A percentile compares a stretch with the other conserved stretches of the same genome.
Evolutionary conservation across 768 basidiomycete genomes (phyloP).

Genomic region (Trametes coccinea): DNA sequence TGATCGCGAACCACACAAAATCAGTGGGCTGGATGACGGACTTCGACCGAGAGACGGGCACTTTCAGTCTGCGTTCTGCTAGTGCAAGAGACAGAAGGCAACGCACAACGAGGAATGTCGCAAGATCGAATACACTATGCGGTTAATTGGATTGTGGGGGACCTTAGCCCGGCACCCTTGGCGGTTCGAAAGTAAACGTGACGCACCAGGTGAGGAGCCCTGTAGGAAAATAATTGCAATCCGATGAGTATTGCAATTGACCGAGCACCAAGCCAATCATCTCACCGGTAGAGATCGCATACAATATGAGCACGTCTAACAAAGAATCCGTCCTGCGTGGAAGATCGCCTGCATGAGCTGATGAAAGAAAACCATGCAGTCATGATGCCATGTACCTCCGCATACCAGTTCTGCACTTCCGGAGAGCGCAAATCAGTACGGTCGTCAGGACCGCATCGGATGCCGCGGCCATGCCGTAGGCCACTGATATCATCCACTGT

Average conservation of each 20-base stretch:
- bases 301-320: background rate
- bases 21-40: background rate
- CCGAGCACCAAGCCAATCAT: too few relatives aligned
- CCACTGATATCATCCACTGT: background rate
- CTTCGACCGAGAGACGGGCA: background rate
- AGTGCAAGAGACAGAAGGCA: background rate
- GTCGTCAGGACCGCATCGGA: background rate
- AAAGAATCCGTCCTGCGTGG: background rate
- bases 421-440: background rate
- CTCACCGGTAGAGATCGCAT: background rate
- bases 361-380: background rate
- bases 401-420: background rate
- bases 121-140: background rate
- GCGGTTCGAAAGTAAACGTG: too few relatives aligned
- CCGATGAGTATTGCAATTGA: too few relatives aligned
- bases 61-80: background rate
- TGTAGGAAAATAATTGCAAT: background rate
- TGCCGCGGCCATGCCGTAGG: background rate
- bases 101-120: background rate
- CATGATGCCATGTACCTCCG: background rate
- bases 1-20: background rate
- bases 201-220: background rate
- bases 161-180: too few relatives aligned
- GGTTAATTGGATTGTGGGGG: background rate
- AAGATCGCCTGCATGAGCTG: too few relatives aligned